A percentile compares a stretch with the other conserved stretches of the same genome.
phyloP scores from a whole-genome alignment of 75 land plant species.

The Cryptomeria japonica region DNA sequence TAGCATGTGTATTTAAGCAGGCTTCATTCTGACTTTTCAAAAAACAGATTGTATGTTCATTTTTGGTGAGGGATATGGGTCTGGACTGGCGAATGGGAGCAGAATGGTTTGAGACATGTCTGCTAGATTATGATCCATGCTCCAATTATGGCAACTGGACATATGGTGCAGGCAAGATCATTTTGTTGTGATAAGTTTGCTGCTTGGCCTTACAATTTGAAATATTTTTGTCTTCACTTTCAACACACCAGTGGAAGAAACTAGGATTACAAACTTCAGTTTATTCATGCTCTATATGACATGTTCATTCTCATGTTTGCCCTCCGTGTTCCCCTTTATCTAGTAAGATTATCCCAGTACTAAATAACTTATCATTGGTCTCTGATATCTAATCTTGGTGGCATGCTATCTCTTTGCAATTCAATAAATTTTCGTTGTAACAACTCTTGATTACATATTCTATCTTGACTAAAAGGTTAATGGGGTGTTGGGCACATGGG shows the following conservation, averaged over 20 bases:
- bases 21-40: background rate
- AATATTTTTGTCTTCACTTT: background rate
- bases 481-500: background rate
- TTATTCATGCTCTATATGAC: background rate
- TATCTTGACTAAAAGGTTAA: background rate
- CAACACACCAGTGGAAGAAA: background rate
- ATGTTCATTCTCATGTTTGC: background rate
- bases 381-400: background rate
- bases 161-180: conserved; percentile 87
- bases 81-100: conserved; percentile 99
- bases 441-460: background rate
- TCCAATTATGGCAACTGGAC: conserved; percentile 99
- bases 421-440: background rate
- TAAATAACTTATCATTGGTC: background rate
- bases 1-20: background rate
- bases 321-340: background rate
- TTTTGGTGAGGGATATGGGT: conserved; percentile 98
- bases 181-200: background rate
- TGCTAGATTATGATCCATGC: conserved; percentile 97
- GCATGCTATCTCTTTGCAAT: background rate
- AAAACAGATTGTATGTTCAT: conserved; percentile 95
- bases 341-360: background rate
- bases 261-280: background rate
- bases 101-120: conserved; percentile 98
- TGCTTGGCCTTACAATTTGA: background rate